A percentile compares a stretch with the other conserved stretches of the same genome.
Evolutionary conservation across 1,139 yeast genomes (phyloP).

Genomic region (Protomyces inouyei): DNA sequence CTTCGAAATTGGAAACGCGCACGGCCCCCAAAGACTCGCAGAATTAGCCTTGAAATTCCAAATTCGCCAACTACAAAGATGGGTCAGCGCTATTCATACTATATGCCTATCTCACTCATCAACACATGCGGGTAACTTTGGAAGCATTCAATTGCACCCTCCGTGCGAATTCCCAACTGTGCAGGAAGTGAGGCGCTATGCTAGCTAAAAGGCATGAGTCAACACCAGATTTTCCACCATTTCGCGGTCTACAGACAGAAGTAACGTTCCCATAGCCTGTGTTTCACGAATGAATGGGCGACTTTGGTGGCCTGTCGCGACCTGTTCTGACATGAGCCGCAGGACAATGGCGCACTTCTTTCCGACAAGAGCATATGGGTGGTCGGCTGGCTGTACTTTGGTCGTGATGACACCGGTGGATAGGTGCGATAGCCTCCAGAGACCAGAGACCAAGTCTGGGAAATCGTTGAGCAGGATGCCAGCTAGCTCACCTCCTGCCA

Average conservation of each 20-base stretch:
- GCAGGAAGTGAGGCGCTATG: too few species aligned
- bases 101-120: too few species aligned
- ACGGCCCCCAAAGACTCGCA: too few species aligned
- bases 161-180: too few species aligned
- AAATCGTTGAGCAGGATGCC: background rate
- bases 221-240: background rate
- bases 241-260: background rate
- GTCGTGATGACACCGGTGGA: background rate
- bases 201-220: background rate
- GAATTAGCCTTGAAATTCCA: too few species aligned
- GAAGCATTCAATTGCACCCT: too few species aligned
- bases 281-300: background rate
- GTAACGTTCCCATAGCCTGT: background rate
- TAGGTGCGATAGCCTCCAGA: background rate
- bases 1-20: too few species aligned
- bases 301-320: background rate
- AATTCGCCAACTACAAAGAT: too few species aligned
- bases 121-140: too few species aligned
- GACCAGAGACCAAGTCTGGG: background rate
- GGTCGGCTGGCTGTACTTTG: background rate
- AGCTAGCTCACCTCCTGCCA: background rate
- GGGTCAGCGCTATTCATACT: too few species aligned
- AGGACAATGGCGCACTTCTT: background rate
- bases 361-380: background rate
- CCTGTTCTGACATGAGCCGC: background rate